phyloP scores from a whole-genome alignment of 129 eudicot species.

The Silybum marianum region DNA sequence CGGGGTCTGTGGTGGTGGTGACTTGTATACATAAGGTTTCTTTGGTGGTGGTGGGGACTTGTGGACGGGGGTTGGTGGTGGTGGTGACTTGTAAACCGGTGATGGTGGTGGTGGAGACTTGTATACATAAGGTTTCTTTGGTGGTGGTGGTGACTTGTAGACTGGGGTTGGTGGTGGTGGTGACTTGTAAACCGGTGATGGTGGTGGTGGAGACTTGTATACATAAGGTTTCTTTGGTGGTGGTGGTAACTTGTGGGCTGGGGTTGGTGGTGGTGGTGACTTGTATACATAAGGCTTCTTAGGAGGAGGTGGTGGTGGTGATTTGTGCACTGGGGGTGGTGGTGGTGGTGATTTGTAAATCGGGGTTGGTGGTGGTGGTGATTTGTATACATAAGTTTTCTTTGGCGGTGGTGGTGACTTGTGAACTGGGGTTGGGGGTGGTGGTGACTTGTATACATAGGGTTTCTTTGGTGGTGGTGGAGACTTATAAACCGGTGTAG shows the following conservation, averaged over 20 bases:
- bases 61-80: too few species aligned
- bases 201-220: too few species aligned
- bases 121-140: too few species aligned
- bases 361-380: conserved; percentile 10
- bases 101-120: too few species aligned
- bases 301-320: conserved; percentile 15
- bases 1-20: not conserved
- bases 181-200: too few species aligned
- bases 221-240: too few species aligned
- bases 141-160: too few species aligned
- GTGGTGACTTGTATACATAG: not conserved
- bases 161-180: too few species aligned
- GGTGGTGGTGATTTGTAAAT: not conserved
- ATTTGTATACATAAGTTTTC: not conserved
- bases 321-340: not conserved
- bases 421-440: not conserved
- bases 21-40: too few species aligned
- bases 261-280: conserved; percentile 20
- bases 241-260: not conserved
- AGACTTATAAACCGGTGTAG: not conserved
- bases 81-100: too few species aligned
- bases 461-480: conserved; percentile 6
- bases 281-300: not conserved
- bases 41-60: too few species aligned
- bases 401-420: conserved; percentile 24